Evolutionary conservation across 495 filamentous ascomycete genomes (phyloP).

Genomic region (Penicillium turbatum): DNA sequence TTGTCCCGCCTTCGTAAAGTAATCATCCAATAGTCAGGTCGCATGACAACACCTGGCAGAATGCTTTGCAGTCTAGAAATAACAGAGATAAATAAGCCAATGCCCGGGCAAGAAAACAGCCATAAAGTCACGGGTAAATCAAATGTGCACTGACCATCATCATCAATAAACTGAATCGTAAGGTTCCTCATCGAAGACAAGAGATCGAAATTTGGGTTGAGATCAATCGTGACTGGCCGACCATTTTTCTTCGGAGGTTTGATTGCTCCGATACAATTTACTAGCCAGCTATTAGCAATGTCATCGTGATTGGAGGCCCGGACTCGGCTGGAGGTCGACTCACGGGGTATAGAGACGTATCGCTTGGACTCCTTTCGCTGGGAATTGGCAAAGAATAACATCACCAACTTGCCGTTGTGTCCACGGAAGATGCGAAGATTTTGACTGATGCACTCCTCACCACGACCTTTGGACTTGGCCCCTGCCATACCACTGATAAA

Average conservation of each 20-base stretch:
- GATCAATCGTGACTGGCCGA: slow-evolving; percentile 34
- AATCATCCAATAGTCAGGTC: slow-evolving; percentile 31
- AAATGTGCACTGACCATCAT: slow-evolving; percentile 33
- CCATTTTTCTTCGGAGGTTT: slow-evolving; percentile 41
- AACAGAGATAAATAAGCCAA: slow-evolving; percentile 10
- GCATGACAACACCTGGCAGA: slow-evolving; percentile 26
- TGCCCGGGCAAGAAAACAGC: not conserved
- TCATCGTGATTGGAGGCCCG: not conserved
- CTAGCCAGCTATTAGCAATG: slow-evolving; percentile 16
- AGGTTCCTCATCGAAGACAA: slow-evolving; percentile 40
- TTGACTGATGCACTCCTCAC: slow-evolving; percentile 49
- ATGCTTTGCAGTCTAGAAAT: slow-evolving; percentile 19
- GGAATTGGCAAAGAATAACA: slow-evolving; percentile 46
- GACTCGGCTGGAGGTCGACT: slow-evolving; percentile 8
- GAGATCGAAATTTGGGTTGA: slow-evolving; percentile 44
- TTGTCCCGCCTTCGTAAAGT: not conserved
- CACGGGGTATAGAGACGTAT: slow-evolving; percentile 44
- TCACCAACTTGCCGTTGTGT: slow-evolving; percentile 33
- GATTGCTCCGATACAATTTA: slow-evolving; percentile 40
- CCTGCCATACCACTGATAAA: slow-evolving; percentile 46
- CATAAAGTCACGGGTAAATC: too few relatives aligned
- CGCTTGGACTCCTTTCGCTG: slow-evolving; percentile 39
- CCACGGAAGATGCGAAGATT: slow-evolving; percentile 43
- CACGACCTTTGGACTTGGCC: slow-evolving; percentile 45
- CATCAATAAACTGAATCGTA: slow-evolving; percentile 41